phyloP scores from a whole-genome alignment of 192 early-diverging fungal species.

The Allomyces javanicus region DNA sequence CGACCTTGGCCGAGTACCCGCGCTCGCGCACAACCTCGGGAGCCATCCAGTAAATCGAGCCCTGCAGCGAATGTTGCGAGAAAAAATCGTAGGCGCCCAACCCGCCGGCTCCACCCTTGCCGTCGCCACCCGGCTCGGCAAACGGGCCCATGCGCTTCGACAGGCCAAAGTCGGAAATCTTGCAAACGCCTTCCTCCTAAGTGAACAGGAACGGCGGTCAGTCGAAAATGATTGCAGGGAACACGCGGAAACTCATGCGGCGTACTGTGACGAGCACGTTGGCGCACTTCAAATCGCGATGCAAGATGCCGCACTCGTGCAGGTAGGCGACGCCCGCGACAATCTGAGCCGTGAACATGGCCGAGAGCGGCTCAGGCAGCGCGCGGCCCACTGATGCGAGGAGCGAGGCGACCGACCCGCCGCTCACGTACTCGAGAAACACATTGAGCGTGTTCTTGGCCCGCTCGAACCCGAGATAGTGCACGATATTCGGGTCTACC shows the following conservation, averaged over 20 bases:
- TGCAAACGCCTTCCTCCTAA: conserved; percentile 63
- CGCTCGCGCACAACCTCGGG: conserved; percentile 70
- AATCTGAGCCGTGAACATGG: conserved; percentile 62
- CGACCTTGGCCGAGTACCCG: conserved; percentile 76
- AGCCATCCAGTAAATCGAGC: conserved; percentile 86
- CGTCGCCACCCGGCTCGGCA: conserved; percentile 5
- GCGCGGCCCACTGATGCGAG: conserved; percentile 46
- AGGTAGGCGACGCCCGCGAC: conserved; percentile 67
- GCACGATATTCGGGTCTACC: conserved; percentile 31
- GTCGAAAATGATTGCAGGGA: background rate
- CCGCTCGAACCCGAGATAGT: conserved; percentile 54
- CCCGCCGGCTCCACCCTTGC: conserved; percentile 10
- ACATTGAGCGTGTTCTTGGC: conserved; percentile 60
- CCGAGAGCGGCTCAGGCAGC: conserved; percentile 49
- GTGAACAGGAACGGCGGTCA: conserved; percentile 24
- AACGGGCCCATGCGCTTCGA: conserved; percentile 51
- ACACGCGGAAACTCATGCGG: background rate
- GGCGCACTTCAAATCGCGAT: conserved; percentile 15
- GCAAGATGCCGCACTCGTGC: conserved; percentile 52
- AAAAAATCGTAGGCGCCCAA: conserved; percentile 18
- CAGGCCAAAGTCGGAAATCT: conserved; percentile 94
- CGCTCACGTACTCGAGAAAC: conserved; percentile 91
- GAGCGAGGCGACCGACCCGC: conserved; percentile 66
- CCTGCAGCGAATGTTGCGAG: conserved; percentile 36
- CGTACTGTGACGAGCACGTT: conserved; percentile 12